Conservation (phyloP, 805 yeast genomes). For the Sugiyamaella americana region DNA sequence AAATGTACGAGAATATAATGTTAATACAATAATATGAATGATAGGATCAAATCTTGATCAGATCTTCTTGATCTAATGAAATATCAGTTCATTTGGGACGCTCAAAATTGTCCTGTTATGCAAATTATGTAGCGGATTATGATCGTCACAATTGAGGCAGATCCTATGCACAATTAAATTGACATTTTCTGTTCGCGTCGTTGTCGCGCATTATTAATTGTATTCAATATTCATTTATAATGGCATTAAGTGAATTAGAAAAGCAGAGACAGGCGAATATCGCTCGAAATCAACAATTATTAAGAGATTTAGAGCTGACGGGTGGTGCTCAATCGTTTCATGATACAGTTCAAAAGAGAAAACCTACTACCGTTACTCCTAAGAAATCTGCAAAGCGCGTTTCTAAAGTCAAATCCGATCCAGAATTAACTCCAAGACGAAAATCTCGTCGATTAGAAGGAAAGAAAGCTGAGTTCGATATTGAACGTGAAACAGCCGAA, state of each 20-base stretch:
- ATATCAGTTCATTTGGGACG: too few species aligned
- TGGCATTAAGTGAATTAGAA: slow-evolving; percentile 28
- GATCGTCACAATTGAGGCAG: too few species aligned
- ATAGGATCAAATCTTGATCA: too few species aligned
- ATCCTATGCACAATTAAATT: too few species aligned
- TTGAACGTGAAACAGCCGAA: slow-evolving; percentile 29
- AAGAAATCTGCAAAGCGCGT: slow-evolving; percentile 21
- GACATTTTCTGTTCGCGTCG: neutral
- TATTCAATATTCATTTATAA: slow-evolving; percentile 15
- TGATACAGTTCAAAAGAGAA: slow-evolving; percentile 32
- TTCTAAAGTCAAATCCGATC: slow-evolving; percentile 23
- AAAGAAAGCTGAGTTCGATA: slow-evolving; percentile 48
- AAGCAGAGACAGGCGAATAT: slow-evolving; percentile 40
- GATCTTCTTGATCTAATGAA: too few species aligned
- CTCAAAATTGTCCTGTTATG: too few species aligned
- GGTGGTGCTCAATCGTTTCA: slow-evolving; percentile 47
- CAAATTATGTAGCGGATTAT: neutral
- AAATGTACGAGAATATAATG: neutral
- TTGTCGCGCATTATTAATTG: neutral
- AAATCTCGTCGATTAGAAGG: slow-evolving; percentile 79
- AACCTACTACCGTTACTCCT: too few species aligned
- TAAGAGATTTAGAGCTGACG: slow-evolving; percentile 64
- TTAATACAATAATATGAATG: too few species aligned
- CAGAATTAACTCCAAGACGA: slow-evolving; percentile 49
- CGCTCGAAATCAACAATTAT: slow-evolving; percentile 70